Evolutionary conservation across 371 early-diverging fungal species (phyloP).

Genomic region (Lichtheimia ramosa): DNA sequence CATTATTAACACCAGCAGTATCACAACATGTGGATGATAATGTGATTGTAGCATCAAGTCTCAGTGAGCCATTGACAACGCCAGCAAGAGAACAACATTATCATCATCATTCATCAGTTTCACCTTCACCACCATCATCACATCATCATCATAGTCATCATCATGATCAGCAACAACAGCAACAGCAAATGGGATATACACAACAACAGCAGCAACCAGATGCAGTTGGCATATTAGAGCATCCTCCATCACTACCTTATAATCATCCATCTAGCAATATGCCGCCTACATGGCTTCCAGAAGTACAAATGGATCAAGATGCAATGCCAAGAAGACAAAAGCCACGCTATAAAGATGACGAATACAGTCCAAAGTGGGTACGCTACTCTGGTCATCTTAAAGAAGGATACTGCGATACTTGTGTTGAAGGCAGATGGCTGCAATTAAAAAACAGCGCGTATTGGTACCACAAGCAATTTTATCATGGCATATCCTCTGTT

Average conservation of each 20-base stretch:
- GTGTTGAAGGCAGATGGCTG: constrained; percentile 85
- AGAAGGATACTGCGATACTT: constrained; percentile 89
- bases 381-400: constrained; percentile 75
- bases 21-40: background rate
- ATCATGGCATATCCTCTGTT: constrained; percentile 83
- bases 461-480: constrained; percentile 90
- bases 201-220: background rate
- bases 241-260: too few species aligned
- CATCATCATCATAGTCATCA: background rate
- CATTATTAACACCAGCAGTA: background rate
- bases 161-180: background rate
- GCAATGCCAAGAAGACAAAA: constrained; percentile 60
- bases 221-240: background rate
- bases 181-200: background rate
- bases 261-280: too few species aligned
- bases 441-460: constrained; percentile 92
- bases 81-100: background rate
- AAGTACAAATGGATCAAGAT: background rate
- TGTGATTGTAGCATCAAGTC: background rate
- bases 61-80: background rate
- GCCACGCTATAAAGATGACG: constrained; percentile 69
- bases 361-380: constrained; percentile 91
- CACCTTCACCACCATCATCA: background rate
- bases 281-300: too few species aligned
- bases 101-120: background rate